phyloP scores from a whole-genome alignment of 2,329 filamentous ascomycete genomes.

The Xylariaceae sp. region DNA sequence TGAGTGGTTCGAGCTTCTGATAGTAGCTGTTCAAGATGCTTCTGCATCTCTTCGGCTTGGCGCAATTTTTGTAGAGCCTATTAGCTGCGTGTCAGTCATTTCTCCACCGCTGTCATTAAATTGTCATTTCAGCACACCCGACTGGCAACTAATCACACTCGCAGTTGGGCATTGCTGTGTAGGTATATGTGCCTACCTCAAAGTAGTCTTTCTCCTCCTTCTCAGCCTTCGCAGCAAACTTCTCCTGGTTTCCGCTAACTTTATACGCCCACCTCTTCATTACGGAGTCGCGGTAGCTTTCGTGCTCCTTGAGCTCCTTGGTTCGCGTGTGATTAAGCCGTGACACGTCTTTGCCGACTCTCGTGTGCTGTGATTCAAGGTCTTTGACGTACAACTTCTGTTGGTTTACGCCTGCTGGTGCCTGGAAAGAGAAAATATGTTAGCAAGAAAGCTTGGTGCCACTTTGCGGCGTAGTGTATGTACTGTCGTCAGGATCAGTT shows the following conservation, averaged over 20 bases:
- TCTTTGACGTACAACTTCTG: slow-evolving; percentile 45
- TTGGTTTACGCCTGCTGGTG: slow-evolving; percentile 43
- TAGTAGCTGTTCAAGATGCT: slow-evolving; percentile 39
- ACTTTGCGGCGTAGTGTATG: no score
- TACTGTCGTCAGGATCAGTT: no score
- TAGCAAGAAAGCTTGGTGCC: no score
- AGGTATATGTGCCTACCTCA: slow-evolving; percentile 34
- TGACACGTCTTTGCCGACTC: slow-evolving; percentile 37
- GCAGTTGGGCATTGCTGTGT: not conserved
- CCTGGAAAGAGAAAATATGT: no score
- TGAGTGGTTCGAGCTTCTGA: slow-evolving; percentile 38
- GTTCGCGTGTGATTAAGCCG: slow-evolving; percentile 40
- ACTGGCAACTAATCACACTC: not conserved
- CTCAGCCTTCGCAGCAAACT: slow-evolving; percentile 46
- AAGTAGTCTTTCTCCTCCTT: slow-evolving; percentile 57
- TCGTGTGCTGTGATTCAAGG: slow-evolving; percentile 40
- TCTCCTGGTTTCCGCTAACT: slow-evolving; percentile 47
- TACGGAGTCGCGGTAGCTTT: slow-evolving; percentile 51
- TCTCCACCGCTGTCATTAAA: no score
- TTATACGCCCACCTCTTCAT: slow-evolving; percentile 52
- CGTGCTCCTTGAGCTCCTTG: slow-evolving; percentile 50
- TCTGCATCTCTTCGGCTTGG: slow-evolving; percentile 42
- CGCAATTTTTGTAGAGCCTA: slow-evolving; percentile 43
- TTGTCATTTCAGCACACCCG: no score
- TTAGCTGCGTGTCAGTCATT: no score